These are phyloP conservation scores for Pyrenochaeta sp. DNA, from an alignment of 2,329 filamentous ascomycete genomes.

Conservation along the genomic window DNA sequence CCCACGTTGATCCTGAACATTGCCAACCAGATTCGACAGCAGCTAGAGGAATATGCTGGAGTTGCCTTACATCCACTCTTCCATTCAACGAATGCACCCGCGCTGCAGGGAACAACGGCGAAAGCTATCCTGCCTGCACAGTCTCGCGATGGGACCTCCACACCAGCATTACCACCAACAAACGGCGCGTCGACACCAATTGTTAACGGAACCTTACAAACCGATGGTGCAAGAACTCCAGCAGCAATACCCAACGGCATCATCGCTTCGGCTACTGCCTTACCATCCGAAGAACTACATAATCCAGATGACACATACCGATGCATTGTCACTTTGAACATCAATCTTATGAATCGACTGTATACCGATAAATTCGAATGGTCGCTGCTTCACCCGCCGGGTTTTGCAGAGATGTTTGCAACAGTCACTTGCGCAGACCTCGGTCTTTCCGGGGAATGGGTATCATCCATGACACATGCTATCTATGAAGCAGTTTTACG, in stretches of 20 bases:
- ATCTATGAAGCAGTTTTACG: conserved; percentile 95
- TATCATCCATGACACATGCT: conserved; percentile 90
- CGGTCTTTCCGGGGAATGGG: conserved; percentile 89
- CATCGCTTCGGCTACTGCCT: conserved; percentile 72
- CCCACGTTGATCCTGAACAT: conserved; percentile 76
- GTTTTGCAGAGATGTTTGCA: conserved; percentile 90
- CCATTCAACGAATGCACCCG: conserved; percentile 61
- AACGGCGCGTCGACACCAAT: conserved; percentile 65
- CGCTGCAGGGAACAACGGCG: conserved; percentile 37
- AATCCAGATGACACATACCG: conserved; percentile 95
- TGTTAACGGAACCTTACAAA: conserved; percentile 54
- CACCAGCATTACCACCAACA: conserved; percentile 53
- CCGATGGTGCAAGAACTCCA: conserved; percentile 54
- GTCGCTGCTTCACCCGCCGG: conserved; percentile 90
- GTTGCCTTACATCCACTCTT: conserved; percentile 94
- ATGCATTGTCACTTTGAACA: conserved; percentile 87
- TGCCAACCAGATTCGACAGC: conserved; percentile 91
- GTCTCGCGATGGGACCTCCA: conserved; percentile 61
- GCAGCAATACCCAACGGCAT: conserved; percentile 63
- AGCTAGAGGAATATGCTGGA: conserved; percentile 94
- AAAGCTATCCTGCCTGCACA: conserved; percentile 47
- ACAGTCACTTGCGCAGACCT: conserved; percentile 92
- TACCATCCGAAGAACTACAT: conserved; percentile 72
- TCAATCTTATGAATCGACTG: conserved; percentile 88
- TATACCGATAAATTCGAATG: conserved; percentile 99